Conservation (phyloP, 148 eudicot genomes). For the Chenopodium album region DNA sequence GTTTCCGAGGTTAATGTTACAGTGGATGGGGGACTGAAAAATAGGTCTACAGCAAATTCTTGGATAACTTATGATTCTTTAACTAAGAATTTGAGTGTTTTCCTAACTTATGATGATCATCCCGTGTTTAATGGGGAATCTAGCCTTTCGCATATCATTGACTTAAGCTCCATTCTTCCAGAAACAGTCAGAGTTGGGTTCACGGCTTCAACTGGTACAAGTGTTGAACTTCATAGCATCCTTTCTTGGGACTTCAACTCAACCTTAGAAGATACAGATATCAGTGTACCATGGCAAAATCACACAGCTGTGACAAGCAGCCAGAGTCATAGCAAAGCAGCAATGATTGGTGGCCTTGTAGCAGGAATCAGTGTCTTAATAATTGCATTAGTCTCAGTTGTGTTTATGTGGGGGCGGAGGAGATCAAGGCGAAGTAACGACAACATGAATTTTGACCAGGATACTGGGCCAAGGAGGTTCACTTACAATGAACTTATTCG, state of each 20-base stretch:
- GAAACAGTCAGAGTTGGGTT: slow-evolving; percentile 41
- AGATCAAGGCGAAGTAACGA: neutral
- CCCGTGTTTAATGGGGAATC: slow-evolving; percentile 28
- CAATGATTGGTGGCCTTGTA: slow-evolving; percentile 24
- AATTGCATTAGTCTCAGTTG: slow-evolving; percentile 12
- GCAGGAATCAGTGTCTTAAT: slow-evolving; percentile 16
- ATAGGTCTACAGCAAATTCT: slow-evolving; percentile 29
- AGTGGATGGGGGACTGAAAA: slow-evolving; percentile 22
- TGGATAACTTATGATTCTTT: slow-evolving; percentile 44
- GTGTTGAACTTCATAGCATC: slow-evolving; percentile 32
- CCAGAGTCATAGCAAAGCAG: neutral
- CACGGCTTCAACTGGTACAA: slow-evolving; percentile 38
- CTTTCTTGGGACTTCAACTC: slow-evolving; percentile 42
- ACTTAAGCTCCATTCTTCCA: slow-evolving; percentile 35
- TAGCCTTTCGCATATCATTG: slow-evolving; percentile 32
- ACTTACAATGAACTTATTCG: slow-evolving; percentile 27
- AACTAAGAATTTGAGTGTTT: slow-evolving; percentile 36
- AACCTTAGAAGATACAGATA: slow-evolving; percentile 6
- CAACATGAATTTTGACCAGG: slow-evolving; percentile 2
- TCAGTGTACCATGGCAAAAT: neutral
- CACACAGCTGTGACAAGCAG: neutral
- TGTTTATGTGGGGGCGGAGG: slow-evolving; percentile 20
- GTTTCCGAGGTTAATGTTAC: slow-evolving; percentile 29
- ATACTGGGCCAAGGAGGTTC: slow-evolving; percentile 39
- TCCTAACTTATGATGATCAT: slow-evolving; percentile 28